Percentiles rank a stretch among this genome's conserved stretches.
Conservation (phyloP, 305 asterid species). For the Coffea humblotiana region DNA sequence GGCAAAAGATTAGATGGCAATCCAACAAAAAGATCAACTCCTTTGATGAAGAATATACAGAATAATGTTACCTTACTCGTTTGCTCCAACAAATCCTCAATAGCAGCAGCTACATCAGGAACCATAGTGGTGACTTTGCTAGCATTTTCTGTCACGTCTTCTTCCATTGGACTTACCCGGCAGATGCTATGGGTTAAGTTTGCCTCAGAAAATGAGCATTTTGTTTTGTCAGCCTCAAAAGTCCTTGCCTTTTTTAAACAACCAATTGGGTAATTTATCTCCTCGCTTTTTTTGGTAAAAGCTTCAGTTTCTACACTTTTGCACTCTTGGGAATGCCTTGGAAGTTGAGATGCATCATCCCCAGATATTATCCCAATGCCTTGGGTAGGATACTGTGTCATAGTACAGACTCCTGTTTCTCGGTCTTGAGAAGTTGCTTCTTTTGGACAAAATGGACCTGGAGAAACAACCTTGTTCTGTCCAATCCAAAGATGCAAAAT, state of each 20-base stretch:
- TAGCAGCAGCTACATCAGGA: slow-evolving; percentile 91
- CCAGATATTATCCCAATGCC: slow-evolving; percentile 46
- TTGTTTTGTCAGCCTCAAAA: slow-evolving; percentile 34
- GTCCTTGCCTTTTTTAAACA: slow-evolving; percentile 57
- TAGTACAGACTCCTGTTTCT: slow-evolving; percentile 56
- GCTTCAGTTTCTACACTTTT: slow-evolving; percentile 39
- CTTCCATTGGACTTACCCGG: slow-evolving; percentile 33
- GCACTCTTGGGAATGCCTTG: slow-evolving; percentile 45
- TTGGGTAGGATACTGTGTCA: slow-evolving; percentile 76
- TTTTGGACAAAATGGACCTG: slow-evolving; percentile 64
- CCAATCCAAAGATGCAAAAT: slow-evolving; percentile 38
- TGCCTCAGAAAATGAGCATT: slow-evolving; percentile 28
- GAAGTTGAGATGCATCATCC: slow-evolving; percentile 50
- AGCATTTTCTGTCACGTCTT: slow-evolving; percentile 36
- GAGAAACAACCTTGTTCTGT: slow-evolving; percentile 78
- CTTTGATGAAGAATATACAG: background rate
- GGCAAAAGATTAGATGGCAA: slow-evolving; percentile 23
- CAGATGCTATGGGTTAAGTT: slow-evolving; percentile 23
- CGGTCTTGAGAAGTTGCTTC: slow-evolving; percentile 66
- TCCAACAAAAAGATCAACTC: slow-evolving; percentile 3
- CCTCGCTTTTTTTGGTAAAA: slow-evolving; percentile 24
- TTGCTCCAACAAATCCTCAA: slow-evolving; percentile 90
- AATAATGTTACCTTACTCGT: slow-evolving; percentile 71
- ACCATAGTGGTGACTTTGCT: slow-evolving; percentile 43
- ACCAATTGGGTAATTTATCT: slow-evolving; percentile 38